Evolutionary conservation across 2,329 filamentous ascomycete species (phyloP).

Genomic region (Botrytis hyacinthi): DNA sequence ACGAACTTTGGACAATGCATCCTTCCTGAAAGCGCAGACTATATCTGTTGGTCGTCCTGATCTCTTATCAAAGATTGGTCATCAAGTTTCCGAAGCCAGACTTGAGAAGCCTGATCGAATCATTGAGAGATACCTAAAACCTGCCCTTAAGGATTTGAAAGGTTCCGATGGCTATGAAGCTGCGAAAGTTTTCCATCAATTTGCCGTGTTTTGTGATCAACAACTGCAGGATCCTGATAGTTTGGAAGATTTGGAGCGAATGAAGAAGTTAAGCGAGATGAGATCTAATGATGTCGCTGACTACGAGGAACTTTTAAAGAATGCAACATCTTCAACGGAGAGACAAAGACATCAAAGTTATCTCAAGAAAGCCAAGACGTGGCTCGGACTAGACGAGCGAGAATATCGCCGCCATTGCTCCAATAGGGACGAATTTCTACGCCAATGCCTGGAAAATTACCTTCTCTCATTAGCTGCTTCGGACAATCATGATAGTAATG

Average conservation of each 20-base stretch:
- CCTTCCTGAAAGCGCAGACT: constrained; percentile 64
- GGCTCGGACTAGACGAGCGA: constrained; percentile 85
- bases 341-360: constrained; percentile 58
- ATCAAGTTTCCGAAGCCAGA: constrained; percentile 84
- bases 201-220: constrained; percentile 91
- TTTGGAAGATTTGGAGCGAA: constrained; percentile 77
- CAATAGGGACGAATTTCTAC: constrained; percentile 78
- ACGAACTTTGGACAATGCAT: constrained; percentile 64
- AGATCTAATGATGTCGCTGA: constrained; percentile 79
- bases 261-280: constrained; percentile 74
- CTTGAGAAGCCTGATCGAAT: constrained; percentile 90
- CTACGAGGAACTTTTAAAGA: constrained; percentile 58
- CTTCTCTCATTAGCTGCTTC: constrained; percentile 79
- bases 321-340: constrained; percentile 45
- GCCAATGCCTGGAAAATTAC: constrained; percentile 89
- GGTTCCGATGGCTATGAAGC: constrained; percentile 68
- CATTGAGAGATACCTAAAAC: constrained; percentile 79
- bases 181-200: constrained; percentile 89
- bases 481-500: constrained; percentile 85
- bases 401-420: constrained; percentile 78
- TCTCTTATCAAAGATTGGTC: constrained; percentile 80
- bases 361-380: constrained; percentile 73
- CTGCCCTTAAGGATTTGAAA: constrained; percentile 78
- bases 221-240: constrained; percentile 86
- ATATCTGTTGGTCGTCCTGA: constrained; percentile 73